These are phyloP conservation scores for Cutaneotrichosporon spelunceum DNA, from an alignment of 1,284 basidiomycete genomes.

Conservation along the genomic window DNA sequence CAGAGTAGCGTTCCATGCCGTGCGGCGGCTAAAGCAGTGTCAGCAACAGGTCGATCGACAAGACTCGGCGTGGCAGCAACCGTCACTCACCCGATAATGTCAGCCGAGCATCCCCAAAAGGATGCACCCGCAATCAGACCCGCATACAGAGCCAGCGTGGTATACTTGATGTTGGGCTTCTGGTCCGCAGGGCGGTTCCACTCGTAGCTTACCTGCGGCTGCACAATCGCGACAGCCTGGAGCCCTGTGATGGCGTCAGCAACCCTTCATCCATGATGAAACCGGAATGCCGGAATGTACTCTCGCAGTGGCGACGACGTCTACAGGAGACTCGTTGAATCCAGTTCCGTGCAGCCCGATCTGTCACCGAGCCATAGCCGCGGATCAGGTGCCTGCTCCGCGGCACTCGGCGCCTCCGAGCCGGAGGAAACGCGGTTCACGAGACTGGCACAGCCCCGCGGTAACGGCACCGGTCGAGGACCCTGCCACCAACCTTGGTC, in stretches of 20 bases:
- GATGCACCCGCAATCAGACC: conserved; percentile 62
- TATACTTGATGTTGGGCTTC: conserved; percentile 25
- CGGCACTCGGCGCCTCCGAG: neutral
- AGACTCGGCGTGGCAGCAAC: neutral
- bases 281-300: neutral
- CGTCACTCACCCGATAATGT: conserved; percentile 47
- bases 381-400: neutral
- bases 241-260: conserved; percentile 45
- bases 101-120: conserved; percentile 55
- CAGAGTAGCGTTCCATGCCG: conserved; percentile 62
- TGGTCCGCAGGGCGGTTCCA: conserved; percentile 29
- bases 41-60: neutral
- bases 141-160: conserved; percentile 59
- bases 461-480: no score
- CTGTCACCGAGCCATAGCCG: neutral
- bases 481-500: no score
- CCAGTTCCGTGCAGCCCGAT: neutral
- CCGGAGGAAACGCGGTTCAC: neutral
- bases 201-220: conserved; percentile 56
- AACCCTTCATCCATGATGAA: neutral
- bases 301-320: no score
- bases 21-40: conserved; percentile 50
- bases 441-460: neutral
- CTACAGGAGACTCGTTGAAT: neutral
- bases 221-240: conserved; percentile 58